phyloP scores from a whole-genome alignment of 2,329 filamentous ascomycete genomes.

The Alternaria triticina region DNA sequence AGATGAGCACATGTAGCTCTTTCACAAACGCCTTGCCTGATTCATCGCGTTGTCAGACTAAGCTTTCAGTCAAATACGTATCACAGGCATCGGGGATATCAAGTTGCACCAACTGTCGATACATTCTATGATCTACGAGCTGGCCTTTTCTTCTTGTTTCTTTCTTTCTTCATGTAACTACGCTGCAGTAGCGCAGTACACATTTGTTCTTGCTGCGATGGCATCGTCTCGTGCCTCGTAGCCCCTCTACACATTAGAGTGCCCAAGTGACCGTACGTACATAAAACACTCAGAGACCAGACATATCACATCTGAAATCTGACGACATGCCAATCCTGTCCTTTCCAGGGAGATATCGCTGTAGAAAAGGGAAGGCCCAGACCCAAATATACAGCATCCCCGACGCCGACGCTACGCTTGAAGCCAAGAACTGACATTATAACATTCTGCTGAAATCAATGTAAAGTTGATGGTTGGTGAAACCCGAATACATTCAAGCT shows the following conservation, averaged over 20 bases:
- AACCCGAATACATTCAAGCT: neutral
- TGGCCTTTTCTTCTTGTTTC: conserved; percentile 3
- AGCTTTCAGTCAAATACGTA: neutral
- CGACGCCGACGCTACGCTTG: conserved; percentile 9
- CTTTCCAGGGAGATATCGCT: neutral
- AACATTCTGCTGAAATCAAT: conserved; percentile 1
- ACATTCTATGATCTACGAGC: conserved; percentile 3
- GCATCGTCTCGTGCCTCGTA: neutral
- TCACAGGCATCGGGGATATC: neutral
- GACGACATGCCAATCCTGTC: neutral
- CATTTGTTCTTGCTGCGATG: neutral
- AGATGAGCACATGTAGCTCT: neutral
- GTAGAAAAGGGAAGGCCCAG: neutral
- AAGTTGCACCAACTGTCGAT: neutral
- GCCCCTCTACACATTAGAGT: neutral
- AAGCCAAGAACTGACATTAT: conserved; percentile 5
- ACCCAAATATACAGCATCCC: conserved; percentile 5
- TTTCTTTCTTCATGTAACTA: neutral
- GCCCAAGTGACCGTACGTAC: neutral
- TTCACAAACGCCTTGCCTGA: neutral
- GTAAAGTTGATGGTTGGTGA: neutral
- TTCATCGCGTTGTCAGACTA: neutral
- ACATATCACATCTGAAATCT: neutral
- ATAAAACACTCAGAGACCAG: neutral
- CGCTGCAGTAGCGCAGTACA: conserved; percentile 1